Base-by-base conservation (phyloP, 2,329 filamentous ascomycete genomes). In the Colletotrichum sp. region DNA sequence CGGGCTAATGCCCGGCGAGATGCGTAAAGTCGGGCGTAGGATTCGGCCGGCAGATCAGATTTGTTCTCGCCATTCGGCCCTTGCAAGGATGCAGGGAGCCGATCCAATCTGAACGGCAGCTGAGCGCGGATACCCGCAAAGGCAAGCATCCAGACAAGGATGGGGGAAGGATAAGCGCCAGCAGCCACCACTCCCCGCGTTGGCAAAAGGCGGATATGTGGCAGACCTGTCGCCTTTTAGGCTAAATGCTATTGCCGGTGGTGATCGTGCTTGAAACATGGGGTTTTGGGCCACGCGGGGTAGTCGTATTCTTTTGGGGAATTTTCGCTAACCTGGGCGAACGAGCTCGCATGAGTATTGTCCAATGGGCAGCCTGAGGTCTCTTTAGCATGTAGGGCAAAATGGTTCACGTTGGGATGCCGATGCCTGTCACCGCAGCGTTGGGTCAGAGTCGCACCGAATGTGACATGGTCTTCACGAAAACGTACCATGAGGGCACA, bases 211-310 rank as follows among this genome's bases (percentile, higher is more conserved):
- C 70, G 74, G 71, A 62, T 48, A 48, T 70, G 68, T 15, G 7
- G 36, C 22, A 44, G 44, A n/a, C 15, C 13, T 32, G 18, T 9
- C 12, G 24, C 22, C 8, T 7, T 73, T 74, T 59, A 76, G 74
- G 70, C 74, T 76, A 74, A 76, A 74, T 73, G 16, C 44, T 76
- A 69, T 69, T 73, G 70, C 74, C 70, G 70, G 64, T 24, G 15
- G 9, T 65, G 57, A 66, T 69, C 64, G 28, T 65, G 28, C 28
- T 66, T 60, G 13, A 44, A 28, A 65, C 63, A 60, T 68, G 70
- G 64, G 69, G 59, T 65, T 60, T 69, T 6, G 1, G 44, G n/a
- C n/a, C 34, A 68, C 74, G 70, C 74, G 74, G 74, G 74, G 74
- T 69, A 76, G n/a, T 52, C 44, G 44, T 52, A 52, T 52, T 32